Percentiles rank a stretch among this genome's conserved stretches.
Evolutionary conservation across 2,329 filamentous ascomycete species (phyloP).

Genomic region (Hyphodiscus sp.): DNA sequence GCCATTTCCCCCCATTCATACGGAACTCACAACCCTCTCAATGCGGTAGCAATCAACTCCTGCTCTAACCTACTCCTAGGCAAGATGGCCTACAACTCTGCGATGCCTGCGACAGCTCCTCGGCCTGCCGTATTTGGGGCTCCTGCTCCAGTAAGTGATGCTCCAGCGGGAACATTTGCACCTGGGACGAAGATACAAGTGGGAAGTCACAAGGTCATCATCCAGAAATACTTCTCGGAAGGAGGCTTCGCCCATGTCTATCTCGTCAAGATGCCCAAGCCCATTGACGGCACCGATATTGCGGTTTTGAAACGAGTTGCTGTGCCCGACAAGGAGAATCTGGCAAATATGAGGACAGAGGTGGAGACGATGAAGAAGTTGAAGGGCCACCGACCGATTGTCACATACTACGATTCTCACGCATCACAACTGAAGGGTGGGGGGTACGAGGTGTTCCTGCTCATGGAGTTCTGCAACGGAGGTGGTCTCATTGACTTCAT

Average conservation of each 20-base stretch:
- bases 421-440: constrained; percentile 88
- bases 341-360: constrained; percentile 95
- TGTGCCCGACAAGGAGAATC: constrained; percentile 88
- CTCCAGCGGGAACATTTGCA: constrained; percentile 79
- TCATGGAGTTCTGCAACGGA: constrained; percentile 96
- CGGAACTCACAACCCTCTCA: constrained; percentile 12
- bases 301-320: constrained; percentile 66
- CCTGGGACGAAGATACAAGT: constrained; percentile 96
- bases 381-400: constrained; percentile 92
- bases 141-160: constrained; percentile 36
- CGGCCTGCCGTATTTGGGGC: constrained; percentile 41
- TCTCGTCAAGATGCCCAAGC: constrained; percentile 75
- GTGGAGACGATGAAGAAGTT: constrained; percentile 99
- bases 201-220: constrained; percentile 83
- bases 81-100: constrained; percentile 36
- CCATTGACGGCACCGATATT: constrained; percentile 33
- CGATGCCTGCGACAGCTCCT: constrained; percentile 32
- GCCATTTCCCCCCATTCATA: neutral
- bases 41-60: constrained; percentile 26
- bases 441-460: constrained; percentile 93
- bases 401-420: constrained; percentile 97
- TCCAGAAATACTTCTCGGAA: constrained; percentile 96
- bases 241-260: constrained; percentile 98
- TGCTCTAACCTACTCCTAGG: constrained; percentile 11
- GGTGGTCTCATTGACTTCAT: constrained; percentile 98